Evolutionary conservation across 768 basidiomycete species (phyloP), one percentile per base, ranked within the genome.

Genomic region (Candolleomyces eurysporus): DNA sequence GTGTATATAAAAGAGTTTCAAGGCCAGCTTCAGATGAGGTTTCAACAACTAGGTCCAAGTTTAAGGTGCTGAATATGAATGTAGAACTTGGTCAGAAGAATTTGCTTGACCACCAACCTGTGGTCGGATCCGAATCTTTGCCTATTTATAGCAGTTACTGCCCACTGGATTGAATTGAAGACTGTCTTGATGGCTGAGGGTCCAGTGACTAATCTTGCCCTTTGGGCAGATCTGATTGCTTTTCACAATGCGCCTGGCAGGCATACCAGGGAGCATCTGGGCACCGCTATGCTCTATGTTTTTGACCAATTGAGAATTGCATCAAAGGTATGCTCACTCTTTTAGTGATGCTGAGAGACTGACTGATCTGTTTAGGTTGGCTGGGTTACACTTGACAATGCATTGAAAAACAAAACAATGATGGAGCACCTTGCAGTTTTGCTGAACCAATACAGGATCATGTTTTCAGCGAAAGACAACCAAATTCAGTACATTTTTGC

Each of bases 81-180:
- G 30, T 54, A 77, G 73, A 56, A 61, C 1, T 53, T 74, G 13
- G 22, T 68, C 14, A 72, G 76, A 0, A 67, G 68, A 9, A 61
- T 78, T 1, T 72, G 69, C 1, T 71, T 71, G n/a, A 78, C 76
- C 6, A 64, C 63, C 16, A 75, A 78, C 52, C 63, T 77, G 4
- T 80, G 78, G 78, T 68, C 61, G n/a, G 64, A 72, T 40, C 53
- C 57, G 1, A 64, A 67, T 46, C 70, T 72, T n/a, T 17, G 26
- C 3, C 59, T 69, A 9, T 75, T 65, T 54, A 66, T 78, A 60
- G 77, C 71, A 0, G 51, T 79, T 0, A 76, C 73, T 0, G 69
- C 66, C 1, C 75, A 78, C 66, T 79, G 61, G 61, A 58, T 61
- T 19, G 48, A 57, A 26, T 40, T 9, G 1, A 31, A 26, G 9